Evolutionary conservation across 768 basidiomycete species (phyloP).

Genomic region (Termitomyces sp.): DNA sequence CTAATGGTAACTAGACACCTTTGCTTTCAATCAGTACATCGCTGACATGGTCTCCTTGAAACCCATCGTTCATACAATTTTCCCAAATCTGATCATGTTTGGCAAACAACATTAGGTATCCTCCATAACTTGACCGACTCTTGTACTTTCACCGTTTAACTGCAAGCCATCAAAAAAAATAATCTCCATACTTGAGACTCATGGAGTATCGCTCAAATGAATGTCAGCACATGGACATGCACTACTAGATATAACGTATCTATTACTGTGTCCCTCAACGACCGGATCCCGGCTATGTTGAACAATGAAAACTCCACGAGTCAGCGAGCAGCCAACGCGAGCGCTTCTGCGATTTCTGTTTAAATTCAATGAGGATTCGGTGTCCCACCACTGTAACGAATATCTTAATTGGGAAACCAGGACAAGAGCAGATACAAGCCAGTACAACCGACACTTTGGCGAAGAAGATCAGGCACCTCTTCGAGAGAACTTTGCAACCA

Average conservation of each 20-base stretch:
- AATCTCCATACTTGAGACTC: no score
- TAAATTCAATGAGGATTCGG: not conserved
- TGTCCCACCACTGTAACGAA: not conserved
- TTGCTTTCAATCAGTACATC: not conserved
- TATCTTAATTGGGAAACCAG: not conserved
- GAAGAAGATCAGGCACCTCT: not conserved
- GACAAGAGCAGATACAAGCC: no score
- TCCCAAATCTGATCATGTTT: not conserved
- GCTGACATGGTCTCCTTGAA: not conserved
- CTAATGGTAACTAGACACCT: not conserved
- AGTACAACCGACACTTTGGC: no score
- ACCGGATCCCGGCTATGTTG: not conserved
- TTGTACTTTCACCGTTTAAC: no score
- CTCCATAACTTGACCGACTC: no score
- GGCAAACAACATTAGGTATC: no score
- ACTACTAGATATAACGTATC: not conserved
- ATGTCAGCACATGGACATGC: not conserved
- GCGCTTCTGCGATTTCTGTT: not conserved
- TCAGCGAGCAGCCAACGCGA: not conserved
- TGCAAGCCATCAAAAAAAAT: no score
- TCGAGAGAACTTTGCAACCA: not conserved
- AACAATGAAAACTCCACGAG: not conserved
- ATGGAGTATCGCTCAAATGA: not conserved
- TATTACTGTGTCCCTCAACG: not conserved
- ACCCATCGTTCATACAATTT: not conserved